Percentiles rank a stretch among this genome's conserved stretches.
Conservation (phyloP, 1,139 yeast genomes). For the Debaryomyces singareniensis region DNA sequence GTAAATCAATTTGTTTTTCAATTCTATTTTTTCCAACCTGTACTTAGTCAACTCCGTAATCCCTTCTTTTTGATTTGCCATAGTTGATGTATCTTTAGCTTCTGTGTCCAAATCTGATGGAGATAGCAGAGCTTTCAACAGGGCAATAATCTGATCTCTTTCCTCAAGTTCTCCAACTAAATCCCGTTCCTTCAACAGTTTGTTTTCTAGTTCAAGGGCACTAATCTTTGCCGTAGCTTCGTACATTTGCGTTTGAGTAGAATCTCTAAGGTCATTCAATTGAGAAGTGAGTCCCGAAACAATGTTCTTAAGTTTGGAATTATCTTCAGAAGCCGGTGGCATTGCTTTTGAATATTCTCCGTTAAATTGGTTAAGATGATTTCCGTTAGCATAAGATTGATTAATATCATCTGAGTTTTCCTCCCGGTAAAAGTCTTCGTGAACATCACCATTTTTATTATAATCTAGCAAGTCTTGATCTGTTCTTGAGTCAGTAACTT, state of each 20-base stretch:
- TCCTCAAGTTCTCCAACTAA: constrained; percentile 20
- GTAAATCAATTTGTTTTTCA: constrained; percentile 40
- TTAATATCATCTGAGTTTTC: not conserved
- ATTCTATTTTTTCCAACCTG: constrained; percentile 37
- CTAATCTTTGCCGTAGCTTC: constrained; percentile 47
- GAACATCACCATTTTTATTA: not conserved
- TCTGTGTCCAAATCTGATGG: constrained; percentile 24
- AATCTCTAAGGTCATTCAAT: constrained; percentile 35
- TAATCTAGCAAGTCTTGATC: constrained; percentile 5
- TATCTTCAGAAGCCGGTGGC: constrained; percentile 14
- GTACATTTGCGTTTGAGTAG: constrained; percentile 47
- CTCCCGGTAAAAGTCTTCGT: not conserved
- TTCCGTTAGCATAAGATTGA: not conserved
- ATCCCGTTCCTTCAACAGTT: constrained; percentile 15
- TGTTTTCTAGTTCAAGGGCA: constrained; percentile 41
- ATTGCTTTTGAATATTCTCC: not conserved
- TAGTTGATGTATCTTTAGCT: constrained; percentile 8
- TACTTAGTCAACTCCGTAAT: constrained; percentile 28
- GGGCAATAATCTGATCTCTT: constrained; percentile 28
- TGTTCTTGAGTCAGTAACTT: constrained; percentile 11
- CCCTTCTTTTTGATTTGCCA: constrained; percentile 6
- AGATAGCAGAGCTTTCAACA: constrained; percentile 28
- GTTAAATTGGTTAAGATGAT: too few relatives aligned
- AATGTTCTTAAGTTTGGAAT: constrained; percentile 23
- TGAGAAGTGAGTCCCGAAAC: constrained; percentile 43